Conservation (phyloP, 2,329 filamentous ascomycete species). For the Periconia sp. region DNA sequence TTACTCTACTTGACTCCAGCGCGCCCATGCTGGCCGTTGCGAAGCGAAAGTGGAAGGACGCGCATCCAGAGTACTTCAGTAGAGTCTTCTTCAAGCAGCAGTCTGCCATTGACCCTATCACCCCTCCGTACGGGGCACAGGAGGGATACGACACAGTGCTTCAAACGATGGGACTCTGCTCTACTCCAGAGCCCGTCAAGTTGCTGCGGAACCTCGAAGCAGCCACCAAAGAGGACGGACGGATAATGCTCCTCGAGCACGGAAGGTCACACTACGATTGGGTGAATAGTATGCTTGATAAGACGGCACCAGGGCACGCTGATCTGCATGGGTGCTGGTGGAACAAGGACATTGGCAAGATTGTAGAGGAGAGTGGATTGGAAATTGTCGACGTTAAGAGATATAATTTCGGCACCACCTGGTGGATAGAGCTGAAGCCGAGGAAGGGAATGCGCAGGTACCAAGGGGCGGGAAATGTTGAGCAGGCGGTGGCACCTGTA, state of each 20-base stretch:
- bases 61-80: conserved; percentile 46
- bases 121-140: conserved; percentile 47
- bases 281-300: conserved; percentile 56
- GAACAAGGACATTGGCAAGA: conserved; percentile 58
- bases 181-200: conserved; percentile 52
- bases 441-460: conserved; percentile 32
- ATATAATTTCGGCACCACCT: conserved; percentile 57
- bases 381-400: conserved; percentile 54
- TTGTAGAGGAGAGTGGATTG: conserved; percentile 55
- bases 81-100: conserved; percentile 51
- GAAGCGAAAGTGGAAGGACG: conserved; percentile 55
- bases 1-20: conserved; percentile 57
- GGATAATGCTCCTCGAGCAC: conserved; percentile 58
- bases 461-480: conserved; percentile 13
- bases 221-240: conserved; percentile 49
- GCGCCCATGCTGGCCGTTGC: conserved; percentile 56
- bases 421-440: conserved; percentile 56
- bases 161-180: conserved; percentile 60
- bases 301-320: conserved; percentile 54
- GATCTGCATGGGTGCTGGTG: conserved; percentile 59
- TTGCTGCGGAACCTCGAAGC: conserved; percentile 54
- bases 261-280: conserved; percentile 55
- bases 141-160: conserved; percentile 57
- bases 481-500: conserved; percentile 22
- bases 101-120: conserved; percentile 52